A percentile compares a stretch with the other conserved stretches of the same genome.
These are phyloP conservation scores for Aspergillus thermomutatus DNA, from an alignment of 2,329 filamentous ascomycete genomes.

Conservation along the genomic window DNA sequence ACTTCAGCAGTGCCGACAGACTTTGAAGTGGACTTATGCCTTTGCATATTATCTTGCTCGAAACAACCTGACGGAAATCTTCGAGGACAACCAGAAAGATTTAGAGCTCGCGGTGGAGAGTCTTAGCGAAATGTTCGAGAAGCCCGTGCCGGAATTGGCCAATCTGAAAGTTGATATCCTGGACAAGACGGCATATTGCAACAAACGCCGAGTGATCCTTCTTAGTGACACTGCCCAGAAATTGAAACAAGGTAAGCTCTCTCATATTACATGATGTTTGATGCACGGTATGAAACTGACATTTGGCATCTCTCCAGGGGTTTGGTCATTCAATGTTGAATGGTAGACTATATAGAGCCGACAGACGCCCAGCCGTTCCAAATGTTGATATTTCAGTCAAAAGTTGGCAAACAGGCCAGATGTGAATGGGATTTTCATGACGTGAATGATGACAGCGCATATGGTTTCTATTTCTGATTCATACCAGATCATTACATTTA, in stretches of 20 bases:
- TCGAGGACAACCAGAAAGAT: constrained; percentile 98
- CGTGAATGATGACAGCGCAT: constrained; percentile 16
- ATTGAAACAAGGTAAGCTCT: constrained; percentile 72
- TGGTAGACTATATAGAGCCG: constrained; percentile 30
- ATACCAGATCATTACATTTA: constrained; percentile 5
- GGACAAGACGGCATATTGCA: constrained; percentile 98
- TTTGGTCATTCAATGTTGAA: constrained; percentile 46
- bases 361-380: constrained; percentile 7
- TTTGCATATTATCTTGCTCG: constrained; percentile 96
- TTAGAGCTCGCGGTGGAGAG: constrained; percentile 96
- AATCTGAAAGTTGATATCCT: constrained; percentile 94
- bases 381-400: not conserved
- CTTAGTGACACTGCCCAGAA: constrained; percentile 92
- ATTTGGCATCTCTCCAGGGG: constrained; percentile 27
- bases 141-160: constrained; percentile 81
- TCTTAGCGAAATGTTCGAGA: constrained; percentile 98
- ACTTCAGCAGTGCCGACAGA: constrained; percentile 94
- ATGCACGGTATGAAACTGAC: constrained; percentile 4
- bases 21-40: constrained; percentile 97
- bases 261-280: not conserved
- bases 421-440: constrained; percentile 19
- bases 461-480: constrained; percentile 12
- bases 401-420: not conserved
- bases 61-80: constrained; percentile 95
- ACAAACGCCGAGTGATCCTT: constrained; percentile 82